phyloP scores from a whole-genome alignment of 2,329 filamentous ascomycete species.

The Microdochium bolleyi region DNA sequence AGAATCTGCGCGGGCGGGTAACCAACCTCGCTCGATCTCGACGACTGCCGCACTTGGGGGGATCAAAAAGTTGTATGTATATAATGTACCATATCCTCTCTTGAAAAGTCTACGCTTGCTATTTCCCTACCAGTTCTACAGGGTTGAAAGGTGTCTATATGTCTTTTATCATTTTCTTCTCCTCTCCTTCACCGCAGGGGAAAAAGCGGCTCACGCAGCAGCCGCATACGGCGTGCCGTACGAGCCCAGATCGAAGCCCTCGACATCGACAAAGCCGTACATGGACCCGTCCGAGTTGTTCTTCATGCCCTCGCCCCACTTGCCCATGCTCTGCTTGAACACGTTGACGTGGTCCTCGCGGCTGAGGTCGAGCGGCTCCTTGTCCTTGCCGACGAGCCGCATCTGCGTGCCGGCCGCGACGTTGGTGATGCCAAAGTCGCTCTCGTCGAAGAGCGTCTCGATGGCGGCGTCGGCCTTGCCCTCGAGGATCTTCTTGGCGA shows the following conservation, averaged over 20 bases:
- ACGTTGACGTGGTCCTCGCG: slow-evolving; percentile 19
- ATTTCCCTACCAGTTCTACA: no score
- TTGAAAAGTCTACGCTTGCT: no score
- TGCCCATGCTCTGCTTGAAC: slow-evolving; percentile 18
- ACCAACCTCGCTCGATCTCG: no score
- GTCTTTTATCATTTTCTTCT: no score
- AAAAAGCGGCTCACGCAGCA: neutral
- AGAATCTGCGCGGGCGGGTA: no score
- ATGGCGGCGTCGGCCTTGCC: slow-evolving; percentile 39
- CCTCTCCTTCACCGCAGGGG: no score
- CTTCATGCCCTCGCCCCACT: slow-evolving; percentile 21
- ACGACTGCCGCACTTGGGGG: no score
- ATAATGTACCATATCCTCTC: no score
- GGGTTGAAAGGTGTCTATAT: neutral
- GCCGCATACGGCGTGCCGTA: slow-evolving; percentile 18
- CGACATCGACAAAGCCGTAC: slow-evolving; percentile 22
- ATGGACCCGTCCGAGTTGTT: slow-evolving; percentile 20
- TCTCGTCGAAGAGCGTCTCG: slow-evolving; percentile 34
- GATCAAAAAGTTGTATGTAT: no score
- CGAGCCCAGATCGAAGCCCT: slow-evolving; percentile 19
- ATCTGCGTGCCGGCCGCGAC: slow-evolving; percentile 22
- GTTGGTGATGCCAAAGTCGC: slow-evolving; percentile 35
- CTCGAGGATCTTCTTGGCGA: slow-evolving; percentile 20
- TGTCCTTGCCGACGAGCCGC: slow-evolving; percentile 20
- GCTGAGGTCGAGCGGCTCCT: slow-evolving; percentile 20